Evolutionary conservation across 2,329 filamentous ascomycete genomes (phyloP).

Genomic region (Claviceps maximensis): DNA sequence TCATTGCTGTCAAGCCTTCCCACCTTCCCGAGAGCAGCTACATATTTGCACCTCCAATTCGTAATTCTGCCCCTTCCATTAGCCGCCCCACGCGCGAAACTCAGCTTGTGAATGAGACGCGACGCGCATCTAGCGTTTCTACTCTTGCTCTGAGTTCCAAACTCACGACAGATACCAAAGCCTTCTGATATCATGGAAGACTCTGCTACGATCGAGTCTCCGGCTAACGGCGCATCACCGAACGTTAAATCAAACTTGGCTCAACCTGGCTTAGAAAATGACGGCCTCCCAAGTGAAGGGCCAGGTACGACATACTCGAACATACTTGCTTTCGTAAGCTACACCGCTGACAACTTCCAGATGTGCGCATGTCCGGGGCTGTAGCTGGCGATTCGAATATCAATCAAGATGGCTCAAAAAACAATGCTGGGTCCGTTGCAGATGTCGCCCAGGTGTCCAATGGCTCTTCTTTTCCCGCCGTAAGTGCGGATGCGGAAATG

Average conservation of each 20-base stretch:
- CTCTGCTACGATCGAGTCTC: constrained; percentile 42
- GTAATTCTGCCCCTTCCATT: background rate
- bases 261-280: constrained; percentile 38
- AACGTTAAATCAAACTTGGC: constrained; percentile 42
- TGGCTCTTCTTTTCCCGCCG: constrained; percentile 42
- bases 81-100: background rate
- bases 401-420: constrained; percentile 49
- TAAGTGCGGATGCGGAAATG: constrained; percentile 70
- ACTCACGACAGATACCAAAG: background rate
- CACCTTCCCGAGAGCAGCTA: background rate
- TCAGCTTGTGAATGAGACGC: constrained; percentile 2
- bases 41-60: background rate
- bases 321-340: background rate
- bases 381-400: constrained; percentile 32
- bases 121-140: constrained; percentile 6
- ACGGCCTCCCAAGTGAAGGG: constrained; percentile 24
- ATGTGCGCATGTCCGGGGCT: constrained; percentile 50
- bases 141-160: background rate
- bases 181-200: constrained; percentile 40
- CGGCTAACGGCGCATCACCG: constrained; percentile 42
- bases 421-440: constrained; percentile 42
- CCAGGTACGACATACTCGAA: constrained; percentile 29
- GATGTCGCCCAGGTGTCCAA: constrained; percentile 55
- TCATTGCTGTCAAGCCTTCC: constrained; percentile 9
- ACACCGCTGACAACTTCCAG: constrained; percentile 22